Conservation (phyloP, 2,329 filamentous ascomycete species). For the Metarhizium sp. region DNA sequence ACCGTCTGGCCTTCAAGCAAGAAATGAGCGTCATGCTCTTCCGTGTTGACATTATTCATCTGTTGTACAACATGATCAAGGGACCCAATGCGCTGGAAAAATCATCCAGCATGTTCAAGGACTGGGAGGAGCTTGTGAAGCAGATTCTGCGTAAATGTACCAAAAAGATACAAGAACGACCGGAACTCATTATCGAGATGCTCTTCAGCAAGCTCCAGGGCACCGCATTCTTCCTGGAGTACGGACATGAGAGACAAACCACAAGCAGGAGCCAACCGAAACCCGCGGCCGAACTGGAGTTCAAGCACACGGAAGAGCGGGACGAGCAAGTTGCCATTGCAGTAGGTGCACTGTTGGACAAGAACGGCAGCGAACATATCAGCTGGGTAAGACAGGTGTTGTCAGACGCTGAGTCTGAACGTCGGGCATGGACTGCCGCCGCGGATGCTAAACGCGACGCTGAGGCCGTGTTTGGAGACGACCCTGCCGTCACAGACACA, state of each 20-base stretch:
- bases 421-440: constrained; percentile 68
- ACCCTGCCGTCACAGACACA: constrained; percentile 13
- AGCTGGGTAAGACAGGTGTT: constrained; percentile 73
- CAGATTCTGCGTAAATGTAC: constrained; percentile 76
- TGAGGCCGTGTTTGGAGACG: constrained; percentile 22
- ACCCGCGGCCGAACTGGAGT: constrained; percentile 72
- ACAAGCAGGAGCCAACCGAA: constrained; percentile 51
- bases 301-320: constrained; percentile 60
- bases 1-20: constrained; percentile 89
- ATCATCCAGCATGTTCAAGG: constrained; percentile 58
- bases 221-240: constrained; percentile 81
- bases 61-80: constrained; percentile 88
- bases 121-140: constrained; percentile 84
- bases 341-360: constrained; percentile 70
- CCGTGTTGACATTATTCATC: constrained; percentile 78
- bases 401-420: constrained; percentile 57
- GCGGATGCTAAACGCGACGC: constrained; percentile 46
- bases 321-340: constrained; percentile 71
- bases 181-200: constrained; percentile 81
- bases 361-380: constrained; percentile 66
- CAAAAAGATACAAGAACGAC: constrained; percentile 77
- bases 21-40: constrained; percentile 84
- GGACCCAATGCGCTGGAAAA: constrained; percentile 69
- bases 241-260: constrained; percentile 80
- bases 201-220: constrained; percentile 85